Base-by-base conservation (phyloP, 2,329 filamentous ascomycete genomes). In the Xylaria sp. region DNA sequence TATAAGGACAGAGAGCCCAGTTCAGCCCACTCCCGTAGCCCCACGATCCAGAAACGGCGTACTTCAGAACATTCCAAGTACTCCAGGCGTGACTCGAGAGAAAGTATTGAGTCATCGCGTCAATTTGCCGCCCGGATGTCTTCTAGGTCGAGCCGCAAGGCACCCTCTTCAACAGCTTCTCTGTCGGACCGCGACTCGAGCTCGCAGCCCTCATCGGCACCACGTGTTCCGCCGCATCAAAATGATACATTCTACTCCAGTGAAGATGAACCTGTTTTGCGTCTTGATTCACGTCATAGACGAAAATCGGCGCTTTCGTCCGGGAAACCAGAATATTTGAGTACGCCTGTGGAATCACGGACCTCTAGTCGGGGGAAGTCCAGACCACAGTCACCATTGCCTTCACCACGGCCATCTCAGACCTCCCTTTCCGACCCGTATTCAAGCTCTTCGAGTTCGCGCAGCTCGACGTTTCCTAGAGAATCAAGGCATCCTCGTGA, bases 391-490 rank as follows among this genome's bases (percentile, higher is more conserved):
- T 70, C 73, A 4, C 71, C 73, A 33, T 63, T 68, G 23, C 63
- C 70, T 35, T 71, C 73, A 17, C 68, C 71, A 19, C 65, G 66
- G 25, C 38, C 47, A 19, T 74, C 73, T 12, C 71, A 69, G 38
- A 60, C 49, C 19, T 67, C 70, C n/a, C 33, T 71, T 21, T 64
- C 69, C 40, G 72, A 73, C 4, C 65, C 57, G 12, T 67, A 70
- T 15, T 66, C 67, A 23, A 37, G 55, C 15, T 63, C 67, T 38
- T 67, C 71, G 0, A 72, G 67, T 59, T 62, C 71, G 38, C 73
- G 73, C 21, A 73, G 72, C 54, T 50, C 70, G 23, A 73, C 73
- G 8, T 72, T 74, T n/a, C 72, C 73, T 17, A 73, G 61, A 56
- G 72, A 74, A 7, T 57, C 67, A 23, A 68, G 47, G 25, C 60